These are phyloP conservation scores for Hemisphaericaspora subhashii DNA, from an alignment of 1,139 yeast genomes.

Conservation along the genomic window DNA sequence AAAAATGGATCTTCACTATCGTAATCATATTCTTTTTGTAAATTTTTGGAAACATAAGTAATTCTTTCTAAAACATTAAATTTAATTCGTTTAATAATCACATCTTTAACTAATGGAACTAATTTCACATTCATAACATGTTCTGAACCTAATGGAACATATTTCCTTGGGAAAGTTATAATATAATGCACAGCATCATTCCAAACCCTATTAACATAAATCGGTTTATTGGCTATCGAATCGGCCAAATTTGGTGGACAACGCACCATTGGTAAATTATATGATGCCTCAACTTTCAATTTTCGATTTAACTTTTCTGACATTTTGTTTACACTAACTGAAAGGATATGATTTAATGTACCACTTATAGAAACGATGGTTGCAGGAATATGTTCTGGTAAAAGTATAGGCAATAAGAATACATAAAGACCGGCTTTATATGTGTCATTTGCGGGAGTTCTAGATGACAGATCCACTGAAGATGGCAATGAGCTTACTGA, in stretches of 20 bases:
- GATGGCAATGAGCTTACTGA: background rate
- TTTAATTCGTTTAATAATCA: constrained; percentile 68
- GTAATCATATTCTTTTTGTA: constrained; percentile 57
- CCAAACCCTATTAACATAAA: constrained; percentile 82
- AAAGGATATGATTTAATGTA: constrained; percentile 37
- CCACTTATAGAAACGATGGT: constrained; percentile 60
- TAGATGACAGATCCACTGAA: constrained; percentile 5
- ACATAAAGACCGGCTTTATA: constrained; percentile 78
- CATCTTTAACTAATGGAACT: constrained; percentile 68
- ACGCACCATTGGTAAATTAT: constrained; percentile 58
- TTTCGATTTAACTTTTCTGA: constrained; percentile 40
- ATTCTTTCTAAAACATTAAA: constrained; percentile 73
- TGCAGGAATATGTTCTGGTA: constrained; percentile 75
- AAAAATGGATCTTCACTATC: constrained; percentile 47
- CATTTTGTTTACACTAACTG: constrained; percentile 30
- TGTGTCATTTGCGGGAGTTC: constrained; percentile 13
- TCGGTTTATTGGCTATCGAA: constrained; percentile 75
- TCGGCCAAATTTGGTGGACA: constrained; percentile 80
- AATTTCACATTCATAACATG: constrained; percentile 64
- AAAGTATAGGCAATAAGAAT: constrained; percentile 67
- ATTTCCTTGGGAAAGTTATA: constrained; percentile 73
- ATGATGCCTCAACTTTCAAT: constrained; percentile 28
- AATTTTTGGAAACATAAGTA: constrained; percentile 60
- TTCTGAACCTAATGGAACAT: constrained; percentile 68
- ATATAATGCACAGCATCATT: constrained; percentile 76